Percentiles rank a stretch among this genome's conserved stretches.
These are phyloP conservation scores for Crithidia expoeki DNA, from an alignment of 208 protist species.

Conservation along the genomic window DNA sequence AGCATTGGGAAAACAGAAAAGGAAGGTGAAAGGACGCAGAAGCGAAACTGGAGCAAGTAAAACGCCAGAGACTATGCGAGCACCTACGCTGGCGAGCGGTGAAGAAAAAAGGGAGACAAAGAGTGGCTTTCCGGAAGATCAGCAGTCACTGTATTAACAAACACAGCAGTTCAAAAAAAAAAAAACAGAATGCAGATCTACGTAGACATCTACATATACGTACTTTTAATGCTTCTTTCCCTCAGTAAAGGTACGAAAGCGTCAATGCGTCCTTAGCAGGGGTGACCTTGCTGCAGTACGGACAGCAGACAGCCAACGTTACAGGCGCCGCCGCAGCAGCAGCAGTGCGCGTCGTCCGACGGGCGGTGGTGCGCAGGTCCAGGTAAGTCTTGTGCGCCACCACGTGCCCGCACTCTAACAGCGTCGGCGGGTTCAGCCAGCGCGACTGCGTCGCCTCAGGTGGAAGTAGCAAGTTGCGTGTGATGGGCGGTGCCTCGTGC, in stretches of 20 bases:
- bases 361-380: conserved; percentile 33
- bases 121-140: neutral
- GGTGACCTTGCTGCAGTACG: conserved; percentile 68
- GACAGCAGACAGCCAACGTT: conserved; percentile 51
- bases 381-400: conserved; percentile 66
- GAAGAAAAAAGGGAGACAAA: neutral
- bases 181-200: conserved; percentile 6
- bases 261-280: conserved; percentile 41
- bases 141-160: too few species aligned
- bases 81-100: too few species aligned
- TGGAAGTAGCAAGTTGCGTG: conserved; percentile 39
- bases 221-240: too few species aligned
- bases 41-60: neutral
- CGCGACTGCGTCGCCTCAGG: conserved; percentile 12
- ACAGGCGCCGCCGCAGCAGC: conserved; percentile 1
- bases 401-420: conserved; percentile 81
- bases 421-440: conserved; percentile 60
- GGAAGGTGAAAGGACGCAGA: neutral
- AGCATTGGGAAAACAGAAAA: too few species aligned
- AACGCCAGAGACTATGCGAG: neutral
- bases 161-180: conserved; percentile 1
- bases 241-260: conserved; percentile 54
- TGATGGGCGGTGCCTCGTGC: conserved; percentile 20
- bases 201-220: too few species aligned
- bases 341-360: conserved; percentile 22